Evolutionary conservation across 2,329 filamentous ascomycete genomes (phyloP), one percentile per base, ranked within the genome.

Genomic region (Cercospora sp.): DNA sequence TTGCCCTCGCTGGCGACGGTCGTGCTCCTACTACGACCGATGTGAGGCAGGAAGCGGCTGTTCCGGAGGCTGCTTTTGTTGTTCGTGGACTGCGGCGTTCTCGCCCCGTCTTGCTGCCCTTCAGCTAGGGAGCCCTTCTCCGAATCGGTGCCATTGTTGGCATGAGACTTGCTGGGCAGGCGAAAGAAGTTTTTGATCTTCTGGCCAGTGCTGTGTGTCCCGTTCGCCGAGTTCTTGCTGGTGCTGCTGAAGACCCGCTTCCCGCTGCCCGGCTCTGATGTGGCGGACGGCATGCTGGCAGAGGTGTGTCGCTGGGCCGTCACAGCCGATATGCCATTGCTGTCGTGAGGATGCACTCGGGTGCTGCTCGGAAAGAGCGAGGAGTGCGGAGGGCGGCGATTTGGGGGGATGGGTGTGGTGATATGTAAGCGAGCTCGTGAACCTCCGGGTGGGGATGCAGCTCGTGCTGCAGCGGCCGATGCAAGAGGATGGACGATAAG

Each of bases 1-100:
- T 97, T 93, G 74, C 94, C 94, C 81, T 97, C 94, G 81, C 93
- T 97, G 73, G 92, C 92, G 66, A 96, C 92, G 28, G 94, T 98
- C 68, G 91, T 90, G 39, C 93, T 96, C 75, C 94, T 89, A 78
- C 94, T 93, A 74, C 94, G 91, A 77, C 91, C 91, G 77, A 96
- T 92, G 74, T 91, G 90, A 69, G 90, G 92, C 76, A 97, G 91
- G 83, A 97, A 96, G 76, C 92, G 89, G 72, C 91, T 95, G 79
- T 96, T 92, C 75, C 93, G 89, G 79, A 93, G 91, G 64, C 87
- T 85, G 72, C 85, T 86, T 67, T 77, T 78, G 66, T 73, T 75
- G 65, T 73, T 81, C 74, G 91, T 87, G 69, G 86, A 81, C 79
- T 88, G 88, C 71, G 82, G 79, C 3, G 81, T 81, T 7, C 79